phyloP scores from a whole-genome alignment of 2,329 filamentous ascomycete species.

The Zalaria obscura region DNA sequence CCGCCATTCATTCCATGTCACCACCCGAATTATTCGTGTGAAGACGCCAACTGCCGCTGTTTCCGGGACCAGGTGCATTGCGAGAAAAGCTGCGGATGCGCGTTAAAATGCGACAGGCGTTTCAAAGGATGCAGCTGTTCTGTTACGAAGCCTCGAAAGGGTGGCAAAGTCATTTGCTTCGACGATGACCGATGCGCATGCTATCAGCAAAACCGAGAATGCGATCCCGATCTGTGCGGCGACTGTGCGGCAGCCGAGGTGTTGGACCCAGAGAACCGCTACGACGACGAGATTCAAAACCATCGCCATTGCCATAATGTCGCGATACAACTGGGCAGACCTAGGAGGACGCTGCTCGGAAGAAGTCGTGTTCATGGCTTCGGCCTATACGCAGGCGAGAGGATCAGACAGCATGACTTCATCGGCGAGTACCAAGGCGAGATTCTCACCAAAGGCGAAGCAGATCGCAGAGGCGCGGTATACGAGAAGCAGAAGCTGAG shows the following conservation, averaged over 20 bases:
- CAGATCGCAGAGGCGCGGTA: constrained; percentile 54
- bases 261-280: constrained; percentile 53
- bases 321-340: constrained; percentile 50
- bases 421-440: constrained; percentile 73
- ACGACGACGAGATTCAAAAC: constrained; percentile 41
- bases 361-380: constrained; percentile 61
- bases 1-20: constrained; percentile 50
- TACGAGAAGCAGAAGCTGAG: constrained; percentile 47
- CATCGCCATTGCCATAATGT: constrained; percentile 55
- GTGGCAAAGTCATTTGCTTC: constrained; percentile 20
- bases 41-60: constrained; percentile 47
- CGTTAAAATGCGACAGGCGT: constrained; percentile 40
- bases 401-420: constrained; percentile 54
- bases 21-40: constrained; percentile 52
- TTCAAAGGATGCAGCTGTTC: constrained; percentile 28
- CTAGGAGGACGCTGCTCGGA: constrained; percentile 54
- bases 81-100: constrained; percentile 59
- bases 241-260: constrained; percentile 56
- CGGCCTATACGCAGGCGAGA: constrained; percentile 58
- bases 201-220: constrained; percentile 59
- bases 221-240: constrained; percentile 61
- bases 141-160: constrained; percentile 22
- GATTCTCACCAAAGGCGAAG: constrained; percentile 55
- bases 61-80: constrained; percentile 48
- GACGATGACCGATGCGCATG: constrained; percentile 48